Conservation (phyloP, 345 rosid species). For the Nephelium lappaceum region DNA sequence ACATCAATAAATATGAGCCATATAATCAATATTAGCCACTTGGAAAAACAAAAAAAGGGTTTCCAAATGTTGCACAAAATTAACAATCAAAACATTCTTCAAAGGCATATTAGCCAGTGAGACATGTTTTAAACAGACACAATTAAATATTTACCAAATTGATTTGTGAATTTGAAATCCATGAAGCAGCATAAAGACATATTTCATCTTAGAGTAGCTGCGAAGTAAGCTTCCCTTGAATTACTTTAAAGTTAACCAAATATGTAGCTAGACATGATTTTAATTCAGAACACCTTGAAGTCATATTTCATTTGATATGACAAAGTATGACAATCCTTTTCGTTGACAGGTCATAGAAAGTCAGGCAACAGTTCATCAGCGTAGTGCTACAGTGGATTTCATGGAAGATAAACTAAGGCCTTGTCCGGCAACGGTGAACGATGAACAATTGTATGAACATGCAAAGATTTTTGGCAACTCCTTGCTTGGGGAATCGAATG, state of each 20-base stretch:
- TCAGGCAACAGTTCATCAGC: conserved; percentile 63
- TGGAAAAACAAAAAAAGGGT: no score
- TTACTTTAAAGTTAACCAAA: neutral
- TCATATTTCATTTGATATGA: neutral
- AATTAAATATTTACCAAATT: neutral
- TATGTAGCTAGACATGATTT: no score
- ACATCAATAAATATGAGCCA: no score
- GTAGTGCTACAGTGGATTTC: conserved; percentile 57
- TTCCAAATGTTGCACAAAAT: no score
- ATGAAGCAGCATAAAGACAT: neutral
- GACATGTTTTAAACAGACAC: neutral
- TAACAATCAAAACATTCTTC: no score
- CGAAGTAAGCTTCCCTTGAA: neutral
- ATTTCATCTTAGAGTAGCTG: neutral
- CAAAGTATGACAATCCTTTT: neutral
- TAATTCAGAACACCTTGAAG: neutral
- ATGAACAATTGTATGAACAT: conserved; percentile 54
- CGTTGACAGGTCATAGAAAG: conserved; percentile 53
- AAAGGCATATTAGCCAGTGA: neutral
- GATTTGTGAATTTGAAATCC: neutral
- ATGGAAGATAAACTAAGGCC: conserved; percentile 45
- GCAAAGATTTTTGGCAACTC: conserved; percentile 51
- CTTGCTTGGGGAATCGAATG: conserved; percentile 52
- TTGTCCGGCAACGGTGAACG: conserved; percentile 61
- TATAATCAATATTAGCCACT: no score